These are phyloP conservation scores for Echeveria elegans DNA, from an alignment of 164 flowering plant species.

Conservation along the genomic window DNA sequence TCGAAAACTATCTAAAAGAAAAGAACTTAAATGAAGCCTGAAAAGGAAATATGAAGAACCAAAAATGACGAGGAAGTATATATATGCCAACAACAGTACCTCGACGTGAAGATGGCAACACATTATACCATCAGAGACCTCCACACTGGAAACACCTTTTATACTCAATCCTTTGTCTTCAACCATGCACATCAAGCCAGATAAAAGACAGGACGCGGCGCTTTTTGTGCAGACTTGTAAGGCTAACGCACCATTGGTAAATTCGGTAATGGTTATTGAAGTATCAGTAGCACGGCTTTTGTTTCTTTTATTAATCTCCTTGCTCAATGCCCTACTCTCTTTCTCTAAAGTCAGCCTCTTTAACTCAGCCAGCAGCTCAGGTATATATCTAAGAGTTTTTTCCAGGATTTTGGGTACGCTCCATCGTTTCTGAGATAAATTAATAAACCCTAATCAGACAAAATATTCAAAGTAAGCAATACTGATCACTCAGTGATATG, in stretches of 20 bases:
- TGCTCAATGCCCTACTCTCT: constrained; percentile 12
- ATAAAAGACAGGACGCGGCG: constrained; percentile 3
- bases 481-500: neutral
- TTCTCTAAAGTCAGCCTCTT: constrained; percentile 16
- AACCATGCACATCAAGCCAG: constrained; percentile 13
- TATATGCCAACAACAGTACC: constrained; percentile 11
- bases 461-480: neutral
- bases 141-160: constrained; percentile 14
- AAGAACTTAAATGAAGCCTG: too few species aligned
- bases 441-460: neutral
- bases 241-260: constrained; percentile 18
- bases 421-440: constrained; percentile 25
- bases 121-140: constrained; percentile 16
- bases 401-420: constrained; percentile 23
- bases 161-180: constrained; percentile 18
- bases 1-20: too few species aligned
- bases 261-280: constrained; percentile 19
- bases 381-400: constrained; percentile 25
- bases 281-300: neutral
- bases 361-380: constrained; percentile 28
- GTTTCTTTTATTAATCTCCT: neutral
- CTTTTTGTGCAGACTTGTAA: constrained; percentile 21
- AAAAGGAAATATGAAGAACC: too few species aligned
- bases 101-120: constrained; percentile 24
- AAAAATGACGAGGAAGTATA: too few species aligned